Conservation (phyloP, 305 asterid species). For the Fraxinus velutina region DNA sequence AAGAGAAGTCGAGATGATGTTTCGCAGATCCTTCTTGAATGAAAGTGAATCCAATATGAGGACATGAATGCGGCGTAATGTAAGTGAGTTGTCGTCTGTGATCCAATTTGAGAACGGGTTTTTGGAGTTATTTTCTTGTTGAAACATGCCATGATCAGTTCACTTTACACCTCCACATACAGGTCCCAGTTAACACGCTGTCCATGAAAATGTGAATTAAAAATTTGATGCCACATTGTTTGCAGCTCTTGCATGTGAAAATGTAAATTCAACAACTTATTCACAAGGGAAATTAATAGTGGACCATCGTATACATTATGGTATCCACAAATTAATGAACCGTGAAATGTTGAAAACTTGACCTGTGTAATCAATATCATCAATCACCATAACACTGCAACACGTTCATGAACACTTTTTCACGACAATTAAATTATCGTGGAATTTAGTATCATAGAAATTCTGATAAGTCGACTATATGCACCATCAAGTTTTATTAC, state of each 20-base stretch:
- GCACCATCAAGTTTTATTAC: no score
- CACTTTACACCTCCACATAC: not conserved
- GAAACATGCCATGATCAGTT: not conserved
- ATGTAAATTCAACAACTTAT: not conserved
- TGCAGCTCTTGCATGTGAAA: not conserved
- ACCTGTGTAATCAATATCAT: not conserved
- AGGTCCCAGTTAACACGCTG: not conserved
- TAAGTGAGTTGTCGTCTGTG: not conserved
- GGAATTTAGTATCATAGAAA: not conserved
- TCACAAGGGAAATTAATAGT: not conserved
- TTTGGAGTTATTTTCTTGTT: not conserved
- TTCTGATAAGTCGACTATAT: no score
- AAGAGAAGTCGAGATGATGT: no score
- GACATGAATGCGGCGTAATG: not conserved
- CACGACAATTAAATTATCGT: not conserved
- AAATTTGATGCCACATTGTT: not conserved
- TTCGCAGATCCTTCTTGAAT: no score
- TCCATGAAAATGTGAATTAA: not conserved
- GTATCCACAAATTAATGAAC: not conserved
- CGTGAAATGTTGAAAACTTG: not conserved
- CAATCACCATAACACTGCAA: not conserved
- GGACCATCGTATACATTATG: not conserved
- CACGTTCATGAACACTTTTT: not conserved
- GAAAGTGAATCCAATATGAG: no score
- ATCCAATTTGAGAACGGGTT: constrained; percentile 41